phyloP scores from a whole-genome alignment of 768 basidiomycete species.

The Boletus bicolor region DNA sequence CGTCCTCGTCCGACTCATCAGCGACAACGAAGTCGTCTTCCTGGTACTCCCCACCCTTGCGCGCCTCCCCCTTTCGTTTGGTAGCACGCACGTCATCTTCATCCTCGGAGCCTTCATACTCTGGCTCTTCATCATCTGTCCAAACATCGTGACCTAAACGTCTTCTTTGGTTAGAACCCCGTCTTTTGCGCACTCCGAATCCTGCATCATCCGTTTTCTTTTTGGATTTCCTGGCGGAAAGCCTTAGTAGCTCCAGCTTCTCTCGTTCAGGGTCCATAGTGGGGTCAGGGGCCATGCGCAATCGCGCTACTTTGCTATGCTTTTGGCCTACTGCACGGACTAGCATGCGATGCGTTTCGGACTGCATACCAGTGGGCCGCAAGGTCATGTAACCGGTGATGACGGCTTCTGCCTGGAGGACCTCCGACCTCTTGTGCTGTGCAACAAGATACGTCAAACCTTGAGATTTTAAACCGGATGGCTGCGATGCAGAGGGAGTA shows the following conservation, averaged over 20 bases:
- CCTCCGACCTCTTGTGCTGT: conserved; percentile 80
- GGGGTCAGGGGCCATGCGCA: conserved; percentile 78
- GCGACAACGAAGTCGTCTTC: conserved; percentile 84
- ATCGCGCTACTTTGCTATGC: conserved; percentile 75
- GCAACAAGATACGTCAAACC: conserved; percentile 88
- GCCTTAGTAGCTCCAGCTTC: conserved; percentile 63
- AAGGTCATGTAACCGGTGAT: conserved; percentile 82
- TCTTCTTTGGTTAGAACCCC: conserved; percentile 41
- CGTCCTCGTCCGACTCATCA: conserved; percentile 70
- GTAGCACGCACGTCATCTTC: conserved; percentile 45
- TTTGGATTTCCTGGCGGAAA: conserved; percentile 61
- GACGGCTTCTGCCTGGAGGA: conserved; percentile 82
- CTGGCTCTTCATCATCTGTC: conserved; percentile 68
- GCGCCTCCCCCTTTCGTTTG: conserved; percentile 47
- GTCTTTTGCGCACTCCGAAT: conserved; percentile 46
- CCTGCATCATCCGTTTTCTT: conserved; percentile 52
- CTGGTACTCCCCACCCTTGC: conserved; percentile 69
- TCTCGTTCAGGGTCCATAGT: conserved; percentile 73
- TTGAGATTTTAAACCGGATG: conserved; percentile 48
- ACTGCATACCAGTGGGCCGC: conserved; percentile 86
- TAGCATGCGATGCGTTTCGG: conserved; percentile 84
- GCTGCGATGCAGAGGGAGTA: conserved; percentile 37
- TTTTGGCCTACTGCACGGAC: conserved; percentile 84
- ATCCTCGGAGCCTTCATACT: conserved; percentile 56
- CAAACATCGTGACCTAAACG: conserved; percentile 47